phyloP scores from a whole-genome alignment of 495 filamentous ascomycete genomes.

The Lineolata rhizophorae region DNA sequence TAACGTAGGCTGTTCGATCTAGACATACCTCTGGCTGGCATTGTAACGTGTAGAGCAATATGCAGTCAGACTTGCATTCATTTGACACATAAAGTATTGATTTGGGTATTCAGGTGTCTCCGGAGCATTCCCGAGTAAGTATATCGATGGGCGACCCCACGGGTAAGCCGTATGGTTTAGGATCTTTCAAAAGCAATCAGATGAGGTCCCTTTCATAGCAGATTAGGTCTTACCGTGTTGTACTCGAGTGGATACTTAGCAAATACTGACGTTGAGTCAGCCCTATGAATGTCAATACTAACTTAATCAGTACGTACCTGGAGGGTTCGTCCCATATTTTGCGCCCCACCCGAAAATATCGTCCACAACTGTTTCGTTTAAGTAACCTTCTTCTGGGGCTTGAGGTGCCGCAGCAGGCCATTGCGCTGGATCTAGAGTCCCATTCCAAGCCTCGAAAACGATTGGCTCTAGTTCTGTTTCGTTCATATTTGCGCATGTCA shows the following conservation, averaged over 20 bases:
- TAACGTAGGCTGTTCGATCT: too few species aligned
- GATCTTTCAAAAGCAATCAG: constrained; percentile 15
- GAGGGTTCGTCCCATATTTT: background rate
- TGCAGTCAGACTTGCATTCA: constrained; percentile 33
- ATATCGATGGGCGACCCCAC: constrained; percentile 28
- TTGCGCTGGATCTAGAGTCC: too few species aligned
- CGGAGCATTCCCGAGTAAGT: constrained; percentile 30
- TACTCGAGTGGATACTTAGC: constrained; percentile 33
- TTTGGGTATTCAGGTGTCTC: constrained; percentile 8
- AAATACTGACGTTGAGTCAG: constrained; percentile 36
- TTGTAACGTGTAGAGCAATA: constrained; percentile 41
- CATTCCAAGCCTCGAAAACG: constrained; percentile 29
- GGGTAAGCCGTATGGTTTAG: constrained; percentile 27
- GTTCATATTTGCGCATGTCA: constrained; percentile 44
- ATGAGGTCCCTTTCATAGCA: background rate
- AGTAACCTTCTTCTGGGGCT: too few species aligned
- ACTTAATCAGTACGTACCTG: background rate
- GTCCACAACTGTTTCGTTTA: constrained; percentile 32
- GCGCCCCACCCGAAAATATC: constrained; percentile 39
- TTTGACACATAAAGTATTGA: constrained; percentile 37
- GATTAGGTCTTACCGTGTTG: constrained; percentile 25
- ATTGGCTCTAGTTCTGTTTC: constrained; percentile 34
- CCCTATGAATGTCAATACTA: constrained; percentile 20
- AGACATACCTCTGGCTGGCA: too few species aligned
- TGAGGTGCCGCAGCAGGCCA: too few species aligned